A percentile compares a stretch with the other conserved stretches of the same genome.
These are phyloP conservation scores for Aureobasidium melanogenum DNA, from an alignment of 2,329 filamentous ascomycete species.

Conservation along the genomic window DNA sequence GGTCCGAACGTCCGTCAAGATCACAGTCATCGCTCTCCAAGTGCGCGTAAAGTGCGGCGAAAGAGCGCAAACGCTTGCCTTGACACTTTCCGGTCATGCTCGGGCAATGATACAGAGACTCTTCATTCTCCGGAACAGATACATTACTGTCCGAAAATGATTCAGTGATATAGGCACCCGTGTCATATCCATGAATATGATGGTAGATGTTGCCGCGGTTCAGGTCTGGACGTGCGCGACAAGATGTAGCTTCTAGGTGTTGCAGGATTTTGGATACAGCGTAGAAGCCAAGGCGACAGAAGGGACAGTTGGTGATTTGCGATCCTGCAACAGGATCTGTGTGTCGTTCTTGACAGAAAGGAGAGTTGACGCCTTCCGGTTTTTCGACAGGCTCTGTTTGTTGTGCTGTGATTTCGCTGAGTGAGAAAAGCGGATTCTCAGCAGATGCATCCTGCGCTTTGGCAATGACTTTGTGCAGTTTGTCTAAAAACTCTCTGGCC, in stretches of 20 bases:
- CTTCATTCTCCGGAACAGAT: neutral
- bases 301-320: neutral
- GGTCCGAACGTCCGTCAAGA: neutral
- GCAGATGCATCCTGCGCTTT: neutral
- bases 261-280: neutral
- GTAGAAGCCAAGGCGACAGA: neutral
- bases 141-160: no score
- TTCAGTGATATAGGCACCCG: no score
- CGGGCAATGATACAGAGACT: neutral
- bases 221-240: neutral
- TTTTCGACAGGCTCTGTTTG: neutral
- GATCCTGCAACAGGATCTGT: neutral
- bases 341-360: neutral
- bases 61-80: neutral
- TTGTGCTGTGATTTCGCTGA: neutral
- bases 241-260: neutral
- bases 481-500: constrained; percentile 41
- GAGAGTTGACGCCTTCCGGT: neutral
- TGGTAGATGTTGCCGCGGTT: neutral
- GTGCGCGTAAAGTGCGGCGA: neutral
- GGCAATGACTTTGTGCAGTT: constrained; percentile 38
- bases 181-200: no score
- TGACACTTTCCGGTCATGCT: neutral
- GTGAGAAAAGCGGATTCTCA: neutral
- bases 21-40: neutral